phyloP scores from a whole-genome alignment of 2,329 filamentous ascomycete genomes.

The Piedraia hortae region DNA sequence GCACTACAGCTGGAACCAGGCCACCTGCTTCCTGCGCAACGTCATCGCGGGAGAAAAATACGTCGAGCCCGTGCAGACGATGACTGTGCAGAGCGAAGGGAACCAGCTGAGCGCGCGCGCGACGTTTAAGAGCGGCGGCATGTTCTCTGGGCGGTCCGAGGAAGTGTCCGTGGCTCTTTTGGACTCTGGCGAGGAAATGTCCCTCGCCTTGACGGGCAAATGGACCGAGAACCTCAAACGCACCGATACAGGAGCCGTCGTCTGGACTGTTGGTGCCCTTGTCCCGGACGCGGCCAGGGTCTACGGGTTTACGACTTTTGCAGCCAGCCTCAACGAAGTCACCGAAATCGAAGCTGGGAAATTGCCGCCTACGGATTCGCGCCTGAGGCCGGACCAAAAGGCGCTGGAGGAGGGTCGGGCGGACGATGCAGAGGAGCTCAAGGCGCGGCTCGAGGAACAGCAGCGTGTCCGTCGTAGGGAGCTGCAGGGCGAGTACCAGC shows the following conservation, averaged over 20 bases:
- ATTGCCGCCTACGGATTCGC: constrained; percentile 55
- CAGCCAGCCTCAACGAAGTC: constrained; percentile 64
- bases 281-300: constrained; percentile 54
- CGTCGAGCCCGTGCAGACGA: constrained; percentile 73
- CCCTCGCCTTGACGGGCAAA: constrained; percentile 46
- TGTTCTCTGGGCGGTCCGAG: constrained; percentile 87
- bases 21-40: constrained; percentile 78
- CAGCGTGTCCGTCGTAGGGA: constrained; percentile 49
- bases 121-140: constrained; percentile 81
- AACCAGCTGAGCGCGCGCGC: constrained; percentile 61
- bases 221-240: constrained; percentile 56
- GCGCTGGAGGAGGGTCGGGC: constrained; percentile 57
- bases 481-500: constrained; percentile 47
- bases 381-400: constrained; percentile 67
- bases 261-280: constrained; percentile 55
- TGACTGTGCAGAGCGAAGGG: constrained; percentile 63
- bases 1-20: constrained; percentile 64
- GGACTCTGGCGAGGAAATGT: constrained; percentile 32
- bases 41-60: constrained; percentile 97
- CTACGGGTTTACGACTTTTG: constrained; percentile 74
- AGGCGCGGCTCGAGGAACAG: constrained; percentile 59
- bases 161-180: constrained; percentile 58
- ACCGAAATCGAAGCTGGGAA: constrained; percentile 49
- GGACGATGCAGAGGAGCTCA: constrained; percentile 60
- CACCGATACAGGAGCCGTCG: constrained; percentile 32